phyloP scores from a whole-genome alignment of 345 rosid species.

The Arabis alpina region DNA sequence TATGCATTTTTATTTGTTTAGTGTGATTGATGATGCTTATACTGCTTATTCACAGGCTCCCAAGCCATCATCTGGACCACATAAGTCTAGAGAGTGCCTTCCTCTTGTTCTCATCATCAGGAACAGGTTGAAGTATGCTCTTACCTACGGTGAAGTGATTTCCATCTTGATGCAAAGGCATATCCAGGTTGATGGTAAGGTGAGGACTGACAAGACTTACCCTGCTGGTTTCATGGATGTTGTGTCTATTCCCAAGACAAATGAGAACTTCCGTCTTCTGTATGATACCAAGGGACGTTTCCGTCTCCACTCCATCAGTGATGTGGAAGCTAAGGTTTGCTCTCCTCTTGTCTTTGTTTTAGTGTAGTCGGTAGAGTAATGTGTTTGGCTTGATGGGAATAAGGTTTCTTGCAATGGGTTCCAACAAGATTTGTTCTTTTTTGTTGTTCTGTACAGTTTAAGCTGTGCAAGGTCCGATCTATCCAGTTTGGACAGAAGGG shows the following conservation, averaged over 20 bases:
- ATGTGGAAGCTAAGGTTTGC: constrained; percentile 41
- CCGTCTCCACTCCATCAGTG: constrained; percentile 44
- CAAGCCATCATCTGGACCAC: constrained; percentile 46
- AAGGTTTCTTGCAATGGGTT: background rate
- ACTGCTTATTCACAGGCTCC: constrained; percentile 39
- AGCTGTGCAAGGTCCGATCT: constrained; percentile 43
- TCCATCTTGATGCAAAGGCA: constrained; percentile 47
- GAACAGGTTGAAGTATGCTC: constrained; percentile 61
- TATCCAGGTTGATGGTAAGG: constrained; percentile 44
- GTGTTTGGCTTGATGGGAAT: background rate
- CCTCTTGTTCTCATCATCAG: constrained; percentile 49
- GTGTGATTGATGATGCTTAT: background rate
- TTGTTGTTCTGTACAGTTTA: constrained; percentile 21
- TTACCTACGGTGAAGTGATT: constrained; percentile 56
- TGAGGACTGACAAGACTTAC: constrained; percentile 46
- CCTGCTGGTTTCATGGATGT: constrained; percentile 48
- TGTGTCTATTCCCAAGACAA: constrained; percentile 44
- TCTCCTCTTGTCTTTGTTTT: background rate
- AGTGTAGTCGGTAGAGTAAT: background rate
- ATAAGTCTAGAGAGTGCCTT: constrained; percentile 49
- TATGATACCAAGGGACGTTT: constrained; percentile 47
- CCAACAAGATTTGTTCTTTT: background rate
- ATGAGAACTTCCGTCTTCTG: constrained; percentile 47
- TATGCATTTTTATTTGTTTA: no score
- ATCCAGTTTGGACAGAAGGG: constrained; percentile 46